Base-by-base conservation (phyloP, 1,284 basidiomycete genomes). In the Cutaneotrichosporon cutaneum region DNA sequence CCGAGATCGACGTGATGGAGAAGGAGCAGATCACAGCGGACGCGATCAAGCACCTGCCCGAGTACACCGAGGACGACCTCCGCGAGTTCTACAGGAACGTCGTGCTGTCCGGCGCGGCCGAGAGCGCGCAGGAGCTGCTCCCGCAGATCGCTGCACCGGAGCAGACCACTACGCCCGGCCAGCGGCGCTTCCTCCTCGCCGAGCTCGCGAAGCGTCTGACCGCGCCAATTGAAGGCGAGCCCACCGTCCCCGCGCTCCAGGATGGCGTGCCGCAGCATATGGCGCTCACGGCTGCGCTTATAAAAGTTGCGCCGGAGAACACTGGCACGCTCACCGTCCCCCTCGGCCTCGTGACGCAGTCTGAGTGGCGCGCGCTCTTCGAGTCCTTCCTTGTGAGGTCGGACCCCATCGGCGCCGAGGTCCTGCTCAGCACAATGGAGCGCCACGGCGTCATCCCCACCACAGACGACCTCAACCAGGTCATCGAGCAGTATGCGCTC, bases 311-410 rank as follows among this genome's bases (percentile, higher is more conserved):
- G 8, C 54, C 58, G 1, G 55, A 58, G 33, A 39, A 58, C 13
- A 21, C 42, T 11, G 26, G 44, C n/a, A n/a, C n/a, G 16, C 36
- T 65, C 16, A 61, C 51, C 21, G 59, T 78, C 9, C 73, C 72
- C 0, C 66, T 75, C 0, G 76, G 75, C 9, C n/a, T 74, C 14
- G 65, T 75, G 3, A 72, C 66, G 21, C 60, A 56, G 33, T 63
- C 59, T 18, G 76, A 78, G 59, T 74, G 74, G 71, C 62, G 67
- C 1, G 74, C 72, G 0, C 58, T 78, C 4, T 67, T 78, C n/a
- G 70, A 76, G 26, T 67, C 72, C 26, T 71, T 71, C 45, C 26
- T 60, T 9, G 48, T 51, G 0, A 22, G 45, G n/a, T 36, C 22
- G 2, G 65, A 69, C 22, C 60, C 59, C 6, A 27, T 33, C 4